Conservation (phyloP, 139 green algal species). For the Ostreobium quekettii region DNA sequence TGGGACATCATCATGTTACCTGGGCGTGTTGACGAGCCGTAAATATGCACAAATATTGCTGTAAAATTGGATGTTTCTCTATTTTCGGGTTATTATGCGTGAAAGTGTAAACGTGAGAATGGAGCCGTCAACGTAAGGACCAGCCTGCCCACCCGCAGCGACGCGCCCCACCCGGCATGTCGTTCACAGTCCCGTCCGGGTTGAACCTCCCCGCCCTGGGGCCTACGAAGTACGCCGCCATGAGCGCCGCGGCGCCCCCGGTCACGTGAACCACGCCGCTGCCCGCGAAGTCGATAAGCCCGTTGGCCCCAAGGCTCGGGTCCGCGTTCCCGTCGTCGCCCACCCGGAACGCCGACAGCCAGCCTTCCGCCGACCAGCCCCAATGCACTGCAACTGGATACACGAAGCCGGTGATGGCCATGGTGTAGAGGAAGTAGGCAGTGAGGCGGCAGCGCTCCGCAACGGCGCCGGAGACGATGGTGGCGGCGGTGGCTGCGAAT, state of each 20-base stretch:
- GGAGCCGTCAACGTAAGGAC: no score
- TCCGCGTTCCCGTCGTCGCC: neutral
- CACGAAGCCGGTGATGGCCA: constrained; percentile 30
- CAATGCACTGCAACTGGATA: constrained; percentile 33
- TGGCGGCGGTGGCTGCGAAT: constrained; percentile 56
- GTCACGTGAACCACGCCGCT: constrained; percentile 70
- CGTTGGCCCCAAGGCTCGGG: constrained; percentile 17
- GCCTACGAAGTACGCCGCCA: constrained; percentile 72
- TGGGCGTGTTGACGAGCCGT: no score
- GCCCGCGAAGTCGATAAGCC: constrained; percentile 72
- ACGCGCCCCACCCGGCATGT: no score
- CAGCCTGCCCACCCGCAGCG: no score
- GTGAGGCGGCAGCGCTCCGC: constrained; percentile 65
- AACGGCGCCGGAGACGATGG: constrained; percentile 55
- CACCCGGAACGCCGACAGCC: neutral
- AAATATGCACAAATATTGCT: no score
- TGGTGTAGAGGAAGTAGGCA: constrained; percentile 42
- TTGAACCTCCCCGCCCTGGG: constrained; percentile 86
- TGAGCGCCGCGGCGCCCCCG: constrained; percentile 67
- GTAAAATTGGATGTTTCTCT: no score
- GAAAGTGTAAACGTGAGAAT: no score
- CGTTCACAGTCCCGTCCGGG: constrained; percentile 39
- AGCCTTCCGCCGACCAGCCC: neutral
- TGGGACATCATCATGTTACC: no score
- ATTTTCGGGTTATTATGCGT: no score